Conservation (phyloP, 352 stramenopile species). For the Phytophthora sp. region DNA sequence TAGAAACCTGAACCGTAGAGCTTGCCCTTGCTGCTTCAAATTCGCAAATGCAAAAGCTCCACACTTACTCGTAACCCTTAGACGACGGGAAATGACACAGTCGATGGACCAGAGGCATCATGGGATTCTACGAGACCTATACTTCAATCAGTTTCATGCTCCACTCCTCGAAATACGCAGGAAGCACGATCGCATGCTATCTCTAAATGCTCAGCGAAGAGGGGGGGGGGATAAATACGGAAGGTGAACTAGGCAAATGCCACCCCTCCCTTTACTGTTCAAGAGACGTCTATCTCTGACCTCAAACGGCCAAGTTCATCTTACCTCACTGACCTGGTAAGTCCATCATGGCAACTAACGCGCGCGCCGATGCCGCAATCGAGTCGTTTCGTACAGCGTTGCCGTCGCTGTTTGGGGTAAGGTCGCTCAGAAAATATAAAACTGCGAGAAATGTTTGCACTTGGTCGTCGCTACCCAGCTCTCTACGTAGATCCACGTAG, state of each 20-base stretch:
- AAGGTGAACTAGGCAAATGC: background rate
- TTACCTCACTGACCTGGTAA: slow-evolving; percentile 23
- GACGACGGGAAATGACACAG: slow-evolving; percentile 18
- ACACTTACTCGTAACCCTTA: background rate
- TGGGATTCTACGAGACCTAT: background rate
- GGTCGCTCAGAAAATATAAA: slow-evolving; percentile 53
- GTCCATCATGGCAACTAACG: slow-evolving; percentile 46
- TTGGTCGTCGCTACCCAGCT: slow-evolving; percentile 59
- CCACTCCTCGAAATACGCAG: slow-evolving; percentile 4
- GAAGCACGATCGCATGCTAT: slow-evolving; percentile 16
- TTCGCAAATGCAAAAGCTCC: slow-evolving; percentile 30
- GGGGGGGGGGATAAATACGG: no score
- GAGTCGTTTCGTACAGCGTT: slow-evolving; percentile 44
- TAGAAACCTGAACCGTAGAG: background rate
- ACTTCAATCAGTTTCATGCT: background rate
- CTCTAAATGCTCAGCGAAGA: slow-evolving; percentile 1
- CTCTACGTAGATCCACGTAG: slow-evolving; percentile 67
- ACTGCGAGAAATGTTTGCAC: slow-evolving; percentile 65
- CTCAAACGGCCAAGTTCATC: no score
- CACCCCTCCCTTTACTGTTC: background rate
- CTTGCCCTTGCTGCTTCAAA: slow-evolving; percentile 15
- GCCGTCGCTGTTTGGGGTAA: slow-evolving; percentile 30
- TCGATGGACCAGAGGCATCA: background rate
- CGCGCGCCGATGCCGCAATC: slow-evolving; percentile 54
- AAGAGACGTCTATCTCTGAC: slow-evolving; percentile 11